phyloP scores from a whole-genome alignment of 495 filamentous ascomycete genomes.

The Tuber brumale region DNA sequence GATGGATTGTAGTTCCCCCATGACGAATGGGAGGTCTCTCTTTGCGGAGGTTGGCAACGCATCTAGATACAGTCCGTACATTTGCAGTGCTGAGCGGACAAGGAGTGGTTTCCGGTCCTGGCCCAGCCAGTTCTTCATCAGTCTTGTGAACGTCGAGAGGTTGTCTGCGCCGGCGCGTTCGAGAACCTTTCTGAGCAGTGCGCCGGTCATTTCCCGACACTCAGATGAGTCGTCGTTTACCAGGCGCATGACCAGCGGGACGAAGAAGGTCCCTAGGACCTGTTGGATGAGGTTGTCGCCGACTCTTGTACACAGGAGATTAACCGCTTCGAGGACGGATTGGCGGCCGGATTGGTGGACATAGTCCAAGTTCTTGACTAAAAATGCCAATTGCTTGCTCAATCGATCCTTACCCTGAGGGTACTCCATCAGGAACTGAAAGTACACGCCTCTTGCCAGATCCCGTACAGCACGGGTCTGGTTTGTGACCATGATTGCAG shows the following conservation, averaged over 20 bases:
- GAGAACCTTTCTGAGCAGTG: conserved; percentile 71
- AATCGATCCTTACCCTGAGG: conserved; percentile 82
- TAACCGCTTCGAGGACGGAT: conserved; percentile 82
- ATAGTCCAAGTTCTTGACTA: conserved; percentile 86
- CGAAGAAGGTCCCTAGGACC: conserved; percentile 71
- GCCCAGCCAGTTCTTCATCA: conserved; percentile 69
- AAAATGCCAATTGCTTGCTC: conserved; percentile 79
- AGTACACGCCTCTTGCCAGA: conserved; percentile 76
- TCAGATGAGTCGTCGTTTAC: conserved; percentile 80
- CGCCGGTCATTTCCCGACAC: conserved; percentile 76
- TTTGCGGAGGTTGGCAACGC: conserved; percentile 48
- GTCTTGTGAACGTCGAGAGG: conserved; percentile 57
- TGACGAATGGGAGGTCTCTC: conserved; percentile 39
- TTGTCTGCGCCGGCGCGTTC: conserved; percentile 69
- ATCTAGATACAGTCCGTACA: conserved; percentile 77
- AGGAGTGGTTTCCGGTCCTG: conserved; percentile 64
- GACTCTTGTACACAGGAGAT: conserved; percentile 74
- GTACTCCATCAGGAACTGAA: conserved; percentile 91
- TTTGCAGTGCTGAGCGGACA: conserved; percentile 64
- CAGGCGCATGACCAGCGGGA: conserved; percentile 75
- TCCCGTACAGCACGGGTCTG: conserved; percentile 79
- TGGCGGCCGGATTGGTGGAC: conserved; percentile 77
- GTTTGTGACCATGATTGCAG: conserved; percentile 93
- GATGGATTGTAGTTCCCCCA: conserved; percentile 46
- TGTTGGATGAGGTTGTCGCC: conserved; percentile 74